phyloP scores from a whole-genome alignment of 257 asterid genomes.

The Nyctanthes arbortristis region DNA sequence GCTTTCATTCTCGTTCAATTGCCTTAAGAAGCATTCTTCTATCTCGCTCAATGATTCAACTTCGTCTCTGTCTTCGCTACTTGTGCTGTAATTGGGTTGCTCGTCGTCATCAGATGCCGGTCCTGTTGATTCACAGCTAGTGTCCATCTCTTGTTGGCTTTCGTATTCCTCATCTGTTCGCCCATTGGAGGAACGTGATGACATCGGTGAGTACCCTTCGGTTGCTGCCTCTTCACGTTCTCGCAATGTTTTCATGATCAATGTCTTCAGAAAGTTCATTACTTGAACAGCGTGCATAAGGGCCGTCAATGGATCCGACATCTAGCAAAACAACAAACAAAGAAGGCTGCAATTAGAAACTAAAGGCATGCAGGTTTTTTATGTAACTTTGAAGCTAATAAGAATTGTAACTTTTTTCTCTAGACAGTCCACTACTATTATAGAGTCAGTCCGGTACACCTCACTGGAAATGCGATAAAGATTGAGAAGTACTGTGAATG shows the following conservation, averaged over 20 bases:
- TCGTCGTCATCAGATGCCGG: constrained; percentile 50
- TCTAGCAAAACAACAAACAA: constrained; percentile 41
- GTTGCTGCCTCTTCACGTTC: constrained; percentile 67
- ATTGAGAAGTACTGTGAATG: background rate
- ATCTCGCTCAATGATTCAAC: constrained; percentile 73
- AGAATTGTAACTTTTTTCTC: too few relatives aligned
- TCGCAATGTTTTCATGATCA: constrained; percentile 66
- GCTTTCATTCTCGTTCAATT: constrained; percentile 62
- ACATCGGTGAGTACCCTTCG: constrained; percentile 60
- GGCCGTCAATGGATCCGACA: constrained; percentile 97
- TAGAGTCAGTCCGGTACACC: background rate
- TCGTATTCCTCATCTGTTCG: constrained; percentile 62
- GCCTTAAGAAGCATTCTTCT: constrained; percentile 75
- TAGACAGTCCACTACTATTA: background rate
- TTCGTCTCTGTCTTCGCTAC: constrained; percentile 58
- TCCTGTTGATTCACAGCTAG: constrained; percentile 66
- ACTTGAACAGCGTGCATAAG: constrained; percentile 99
- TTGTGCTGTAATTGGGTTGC: constrained; percentile 34
- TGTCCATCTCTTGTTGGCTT: constrained; percentile 72
- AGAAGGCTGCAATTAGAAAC: background rate
- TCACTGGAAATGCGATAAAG: background rate
- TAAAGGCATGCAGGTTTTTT: too few relatives aligned
- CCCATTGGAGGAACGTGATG: constrained; percentile 59
- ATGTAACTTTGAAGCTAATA: too few relatives aligned
- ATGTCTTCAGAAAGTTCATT: constrained; percentile 88